Evolutionary conservation across 2,329 filamentous ascomycete genomes (phyloP).

Genomic region (Diaporthe humulicola): DNA sequence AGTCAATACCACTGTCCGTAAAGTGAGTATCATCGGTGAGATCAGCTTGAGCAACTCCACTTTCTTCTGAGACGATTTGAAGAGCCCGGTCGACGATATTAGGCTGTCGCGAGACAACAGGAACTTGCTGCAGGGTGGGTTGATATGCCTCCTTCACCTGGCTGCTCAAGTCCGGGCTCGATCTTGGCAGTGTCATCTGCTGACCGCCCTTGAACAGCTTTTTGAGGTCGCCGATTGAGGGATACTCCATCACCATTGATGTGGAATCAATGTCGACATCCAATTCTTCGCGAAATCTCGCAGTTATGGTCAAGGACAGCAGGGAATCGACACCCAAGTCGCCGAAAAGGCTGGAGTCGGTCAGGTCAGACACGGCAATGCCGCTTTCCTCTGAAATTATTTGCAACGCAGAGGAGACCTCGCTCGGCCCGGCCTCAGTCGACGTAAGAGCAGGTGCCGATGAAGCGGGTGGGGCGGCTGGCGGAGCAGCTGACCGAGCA

Average conservation of each 20-base stretch:
- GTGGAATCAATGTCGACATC: slow-evolving; percentile 46
- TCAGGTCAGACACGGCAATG: slow-evolving; percentile 16
- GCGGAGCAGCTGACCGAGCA: not conserved
- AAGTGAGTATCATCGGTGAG: slow-evolving; percentile 69
- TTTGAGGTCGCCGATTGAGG: slow-evolving; percentile 41
- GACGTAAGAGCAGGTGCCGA: not conserved
- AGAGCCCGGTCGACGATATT: slow-evolving; percentile 55
- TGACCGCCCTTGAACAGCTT: slow-evolving; percentile 29
- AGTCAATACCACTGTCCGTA: slow-evolving; percentile 71
- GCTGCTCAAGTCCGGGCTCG: slow-evolving; percentile 45
- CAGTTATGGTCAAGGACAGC: slow-evolving; percentile 48
- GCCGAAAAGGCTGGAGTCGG: slow-evolving; percentile 46
- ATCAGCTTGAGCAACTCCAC: slow-evolving; percentile 66
- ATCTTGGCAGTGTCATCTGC: slow-evolving; percentile 47
- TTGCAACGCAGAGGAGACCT: not conserved
- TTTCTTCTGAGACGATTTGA: slow-evolving; percentile 68
- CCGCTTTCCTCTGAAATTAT: slow-evolving; percentile 32
- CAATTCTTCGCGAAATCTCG: slow-evolving; percentile 50
- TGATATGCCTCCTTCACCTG: slow-evolving; percentile 59
- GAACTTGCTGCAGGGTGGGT: slow-evolving; percentile 39
- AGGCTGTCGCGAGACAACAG: not conserved
- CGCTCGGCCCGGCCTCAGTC: not conserved
- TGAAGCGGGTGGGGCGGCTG: not conserved
- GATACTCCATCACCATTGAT: slow-evolving; percentile 46
- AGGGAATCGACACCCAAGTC: slow-evolving; percentile 53